Evolutionary conservation across 2,329 filamentous ascomycete genomes (phyloP).

Genomic region (Aspergillaceae sp.): DNA sequence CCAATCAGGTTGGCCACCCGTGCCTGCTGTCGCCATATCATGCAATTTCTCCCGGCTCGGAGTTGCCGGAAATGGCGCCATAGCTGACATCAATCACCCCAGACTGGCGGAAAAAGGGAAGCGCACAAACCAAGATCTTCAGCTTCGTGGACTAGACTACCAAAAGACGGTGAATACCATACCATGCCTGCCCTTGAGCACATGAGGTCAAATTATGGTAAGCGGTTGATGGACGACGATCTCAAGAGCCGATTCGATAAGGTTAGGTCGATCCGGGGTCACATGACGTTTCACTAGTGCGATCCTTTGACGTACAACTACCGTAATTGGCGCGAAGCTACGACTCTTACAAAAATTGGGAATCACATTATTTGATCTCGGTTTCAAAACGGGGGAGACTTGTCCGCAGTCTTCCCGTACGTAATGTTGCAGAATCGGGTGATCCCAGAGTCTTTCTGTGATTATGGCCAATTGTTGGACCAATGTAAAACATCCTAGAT

Average conservation of each 20-base stretch:
- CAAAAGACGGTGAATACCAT: no score
- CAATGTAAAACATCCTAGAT: no score
- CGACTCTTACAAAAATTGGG: neutral
- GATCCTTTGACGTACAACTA: neutral
- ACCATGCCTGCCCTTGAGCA: no score
- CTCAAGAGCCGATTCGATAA: neutral
- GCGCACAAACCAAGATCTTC: no score
- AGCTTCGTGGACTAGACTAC: no score
- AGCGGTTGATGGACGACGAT: no score
- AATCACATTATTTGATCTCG: neutral
- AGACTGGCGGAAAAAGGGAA: neutral
- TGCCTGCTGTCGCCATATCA: conserved; percentile 3
- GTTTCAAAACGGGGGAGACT: neutral
- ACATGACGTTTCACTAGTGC: neutral
- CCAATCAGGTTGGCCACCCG: neutral
- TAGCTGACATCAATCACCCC: conserved; percentile 19
- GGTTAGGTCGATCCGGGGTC: neutral
- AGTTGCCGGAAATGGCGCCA: conserved; percentile 22
- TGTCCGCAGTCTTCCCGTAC: neutral
- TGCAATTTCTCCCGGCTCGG: conserved; percentile 7
- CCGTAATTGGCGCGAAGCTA: neutral
- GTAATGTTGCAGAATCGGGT: no score
- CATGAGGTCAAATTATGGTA: no score
- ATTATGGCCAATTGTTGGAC: no score
- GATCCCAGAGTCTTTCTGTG: no score